Evolutionary conservation across 768 basidiomycete genomes (phyloP), one percentile per base, ranked within the genome.

Genomic region (Rubroboletus pulcherrimus): DNA sequence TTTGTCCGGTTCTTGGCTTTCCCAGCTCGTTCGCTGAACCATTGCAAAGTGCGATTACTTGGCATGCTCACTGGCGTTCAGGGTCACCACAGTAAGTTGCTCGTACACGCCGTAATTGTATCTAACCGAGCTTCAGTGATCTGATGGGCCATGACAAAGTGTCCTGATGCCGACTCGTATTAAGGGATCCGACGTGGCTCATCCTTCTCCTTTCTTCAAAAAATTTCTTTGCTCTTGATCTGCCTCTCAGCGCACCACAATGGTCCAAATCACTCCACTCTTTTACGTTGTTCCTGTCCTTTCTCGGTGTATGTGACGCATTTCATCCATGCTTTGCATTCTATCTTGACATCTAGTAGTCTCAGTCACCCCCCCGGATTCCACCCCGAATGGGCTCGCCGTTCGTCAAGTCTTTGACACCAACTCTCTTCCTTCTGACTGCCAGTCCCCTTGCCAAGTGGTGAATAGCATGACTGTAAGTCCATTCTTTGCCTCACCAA

Each of bases 261-360:
- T 67, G 67, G 66, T 69, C 47, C 59, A 58, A 57, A 59, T 62
- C 34, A 2, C 56, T 11, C 38, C 67, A 6, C 49, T 67, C 59
- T 49, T 67, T 58, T 24, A 44, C 2, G 47, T 46, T 19, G 19
- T 59, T 46, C 21, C 55, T 48, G 37, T 53, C 47, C 24, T 57
- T 57, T 51, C 55, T 35, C 59, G 49, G 11, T 39, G 67, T 69
- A 53, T 8, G 48, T 56, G 14, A 19, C 24, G 9, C 7, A 38
- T 21, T 41, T 33, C 17, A 31, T 43, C 3, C n/a, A 4, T 38
- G 4, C 14, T 14, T 33, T 51, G 19, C 9, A 12, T 37, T 10
- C 2, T n/a, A 3, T 46, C 34, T 33, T 35, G 54, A 63, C 39
- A 6, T n/a, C 6, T n/a, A 6, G 31, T 38, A 7, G n/a, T 29